Conservation (phyloP, 306 rosid species). For the Citrullus mucosospermus region DNA sequence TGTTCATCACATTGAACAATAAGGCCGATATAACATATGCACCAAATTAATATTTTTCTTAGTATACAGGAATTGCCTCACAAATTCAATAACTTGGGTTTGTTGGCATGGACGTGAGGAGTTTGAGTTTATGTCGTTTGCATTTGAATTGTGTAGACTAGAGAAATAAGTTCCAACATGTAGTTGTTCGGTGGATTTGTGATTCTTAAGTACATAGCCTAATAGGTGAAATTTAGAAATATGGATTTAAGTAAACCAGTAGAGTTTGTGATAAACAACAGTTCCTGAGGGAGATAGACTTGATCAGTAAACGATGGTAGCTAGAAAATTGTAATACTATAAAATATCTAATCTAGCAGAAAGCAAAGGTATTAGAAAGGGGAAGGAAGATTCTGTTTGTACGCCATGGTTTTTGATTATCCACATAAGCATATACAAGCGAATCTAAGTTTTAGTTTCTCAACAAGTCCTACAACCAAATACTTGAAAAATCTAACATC, state of each 20-base stretch:
- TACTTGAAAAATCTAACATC: not conserved
- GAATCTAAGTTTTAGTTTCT: not conserved
- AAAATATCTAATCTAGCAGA: not conserved
- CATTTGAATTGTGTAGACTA: not conserved
- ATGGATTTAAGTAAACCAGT: not conserved
- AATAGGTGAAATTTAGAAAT: not conserved
- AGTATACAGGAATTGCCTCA: not conserved
- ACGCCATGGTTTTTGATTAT: not conserved
- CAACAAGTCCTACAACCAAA: not conserved
- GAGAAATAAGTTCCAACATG: not conserved
- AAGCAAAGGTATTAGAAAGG: not conserved
- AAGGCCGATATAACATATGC: not conserved
- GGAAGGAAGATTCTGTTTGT: not conserved
- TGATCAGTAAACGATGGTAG: not conserved
- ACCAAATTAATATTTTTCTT: not conserved
- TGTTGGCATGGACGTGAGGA: not conserved
- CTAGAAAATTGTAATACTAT: not conserved
- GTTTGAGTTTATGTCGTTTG: not conserved
- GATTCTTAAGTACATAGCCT: not conserved
- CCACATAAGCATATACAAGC: not conserved
- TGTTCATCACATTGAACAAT: not conserved
- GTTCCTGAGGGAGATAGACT: not conserved
- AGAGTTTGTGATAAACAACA: not conserved
- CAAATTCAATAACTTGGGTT: not conserved
- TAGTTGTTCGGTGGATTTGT: not conserved